These are phyloP conservation scores for Pichia terricola DNA, from an alignment of 1,139 yeast genomes.

Conservation along the genomic window DNA sequence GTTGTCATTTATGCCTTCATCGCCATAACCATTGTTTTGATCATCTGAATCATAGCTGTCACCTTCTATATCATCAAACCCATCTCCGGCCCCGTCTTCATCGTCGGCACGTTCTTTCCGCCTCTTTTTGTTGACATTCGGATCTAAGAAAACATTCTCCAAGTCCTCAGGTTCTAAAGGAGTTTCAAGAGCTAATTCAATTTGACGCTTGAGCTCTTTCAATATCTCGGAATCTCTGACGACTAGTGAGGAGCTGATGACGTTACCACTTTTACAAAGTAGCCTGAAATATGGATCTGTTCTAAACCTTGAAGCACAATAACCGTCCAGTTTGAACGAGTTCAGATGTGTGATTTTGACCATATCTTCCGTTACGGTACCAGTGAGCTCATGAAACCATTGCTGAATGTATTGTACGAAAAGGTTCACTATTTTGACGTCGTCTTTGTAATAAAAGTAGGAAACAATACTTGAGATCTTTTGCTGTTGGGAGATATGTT, in stretches of 20 bases:
- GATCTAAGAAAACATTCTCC: conserved; percentile 14
- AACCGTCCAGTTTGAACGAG: conserved; percentile 5
- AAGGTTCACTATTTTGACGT: conserved; percentile 11
- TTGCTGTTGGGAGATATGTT: conserved; percentile 15
- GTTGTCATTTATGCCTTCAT: conserved; percentile 11
- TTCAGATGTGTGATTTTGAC: conserved; percentile 6
- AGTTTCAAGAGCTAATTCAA: conserved; percentile 13
- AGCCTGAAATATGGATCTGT: conserved; percentile 25
- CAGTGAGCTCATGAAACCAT: conserved; percentile 11
- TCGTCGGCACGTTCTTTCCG: neutral
- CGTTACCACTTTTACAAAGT: conserved; percentile 24
- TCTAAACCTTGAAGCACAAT: conserved; percentile 3
- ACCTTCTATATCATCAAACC: conserved; percentile 2
- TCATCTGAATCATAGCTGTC: conserved; percentile 5
- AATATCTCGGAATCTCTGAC: conserved; percentile 8
- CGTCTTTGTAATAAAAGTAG: conserved; percentile 18
- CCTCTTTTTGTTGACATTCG: conserved; percentile 1
- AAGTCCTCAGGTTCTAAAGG: conserved; percentile 18
- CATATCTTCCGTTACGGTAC: conserved; percentile 18
- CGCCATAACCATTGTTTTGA: conserved; percentile 7
- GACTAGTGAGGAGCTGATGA: conserved; percentile 12
- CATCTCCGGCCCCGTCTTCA: neutral
- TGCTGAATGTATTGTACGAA: conserved; percentile 10
- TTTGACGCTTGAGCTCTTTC: conserved; percentile 6
- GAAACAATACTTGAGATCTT: conserved; percentile 18